These are phyloP conservation scores for Eutrema japonicum DNA, from an alignment of 345 rosid species.

Conservation along the genomic window DNA sequence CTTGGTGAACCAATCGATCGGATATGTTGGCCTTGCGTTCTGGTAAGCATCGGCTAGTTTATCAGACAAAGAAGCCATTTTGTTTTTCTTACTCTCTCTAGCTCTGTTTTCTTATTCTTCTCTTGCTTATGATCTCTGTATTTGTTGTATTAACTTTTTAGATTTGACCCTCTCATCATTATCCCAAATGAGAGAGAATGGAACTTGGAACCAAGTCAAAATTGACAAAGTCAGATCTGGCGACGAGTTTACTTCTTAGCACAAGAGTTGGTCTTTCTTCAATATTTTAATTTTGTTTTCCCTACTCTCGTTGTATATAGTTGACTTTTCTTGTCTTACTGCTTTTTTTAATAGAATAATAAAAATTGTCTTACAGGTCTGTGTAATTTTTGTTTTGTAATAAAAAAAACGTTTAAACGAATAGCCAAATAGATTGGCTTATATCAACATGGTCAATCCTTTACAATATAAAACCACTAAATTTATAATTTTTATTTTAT, in stretches of 20 bases:
- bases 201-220: conserved; percentile 21
- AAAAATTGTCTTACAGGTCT: no score
- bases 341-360: no score
- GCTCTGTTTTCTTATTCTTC: conserved; percentile 16
- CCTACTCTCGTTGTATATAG: background rate
- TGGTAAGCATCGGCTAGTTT: conserved; percentile 60
- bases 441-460: no score
- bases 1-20: conserved; percentile 58
- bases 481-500: no score
- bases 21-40: conserved; percentile 63
- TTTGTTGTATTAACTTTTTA: background rate
- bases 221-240: conserved; percentile 33
- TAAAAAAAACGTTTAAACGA: no score
- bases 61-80: conserved; percentile 61
- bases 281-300: background rate
- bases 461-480: no score
- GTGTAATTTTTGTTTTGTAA: no score
- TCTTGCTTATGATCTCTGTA: conserved; percentile 8
- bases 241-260: conserved; percentile 21
- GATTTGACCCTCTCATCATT: conserved; percentile 10
- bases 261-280: background rate
- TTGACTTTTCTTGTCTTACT: conserved; percentile 22
- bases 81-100: background rate
- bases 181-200: background rate
- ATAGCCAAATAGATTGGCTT: no score